These are phyloP conservation scores for Liquidambar formosana DNA, from an alignment of 164 flowering plant genomes.

Conservation along the genomic window DNA sequence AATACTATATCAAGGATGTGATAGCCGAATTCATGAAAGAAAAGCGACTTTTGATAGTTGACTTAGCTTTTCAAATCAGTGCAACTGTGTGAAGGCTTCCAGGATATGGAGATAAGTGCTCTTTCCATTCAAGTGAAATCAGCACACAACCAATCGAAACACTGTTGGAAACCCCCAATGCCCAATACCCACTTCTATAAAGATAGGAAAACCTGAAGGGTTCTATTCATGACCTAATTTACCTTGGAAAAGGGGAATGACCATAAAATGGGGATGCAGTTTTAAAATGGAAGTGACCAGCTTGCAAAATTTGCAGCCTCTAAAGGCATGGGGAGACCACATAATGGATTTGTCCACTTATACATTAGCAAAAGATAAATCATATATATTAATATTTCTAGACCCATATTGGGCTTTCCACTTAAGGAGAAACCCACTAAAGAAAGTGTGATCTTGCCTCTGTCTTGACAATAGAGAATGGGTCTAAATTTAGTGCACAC, in stretches of 20 bases:
- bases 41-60: slow-evolving; percentile 32
- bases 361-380: background rate
- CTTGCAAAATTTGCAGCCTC: background rate
- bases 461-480: too few species aligned
- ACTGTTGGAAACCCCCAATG: background rate
- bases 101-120: slow-evolving; percentile 27
- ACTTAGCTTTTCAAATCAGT: slow-evolving; percentile 28
- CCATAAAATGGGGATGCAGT: background rate
- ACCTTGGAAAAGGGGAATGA: background rate
- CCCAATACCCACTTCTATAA: background rate
- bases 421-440: background rate
- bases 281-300: background rate
- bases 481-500: too few species aligned
- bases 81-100: slow-evolving; percentile 12
- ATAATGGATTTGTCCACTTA: background rate
- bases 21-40: background rate
- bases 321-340: background rate
- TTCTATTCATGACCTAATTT: slow-evolving; percentile 36
- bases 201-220: slow-evolving; percentile 3
- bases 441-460: too few species aligned
- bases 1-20: background rate
- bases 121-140: slow-evolving; percentile 20
- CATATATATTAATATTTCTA: background rate
- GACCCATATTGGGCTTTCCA: slow-evolving; percentile 16
- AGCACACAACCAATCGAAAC: slow-evolving; percentile 1